Conservation (phyloP, 1,284 basidiomycete genomes). For the Sporisorium scitamineum region DNA sequence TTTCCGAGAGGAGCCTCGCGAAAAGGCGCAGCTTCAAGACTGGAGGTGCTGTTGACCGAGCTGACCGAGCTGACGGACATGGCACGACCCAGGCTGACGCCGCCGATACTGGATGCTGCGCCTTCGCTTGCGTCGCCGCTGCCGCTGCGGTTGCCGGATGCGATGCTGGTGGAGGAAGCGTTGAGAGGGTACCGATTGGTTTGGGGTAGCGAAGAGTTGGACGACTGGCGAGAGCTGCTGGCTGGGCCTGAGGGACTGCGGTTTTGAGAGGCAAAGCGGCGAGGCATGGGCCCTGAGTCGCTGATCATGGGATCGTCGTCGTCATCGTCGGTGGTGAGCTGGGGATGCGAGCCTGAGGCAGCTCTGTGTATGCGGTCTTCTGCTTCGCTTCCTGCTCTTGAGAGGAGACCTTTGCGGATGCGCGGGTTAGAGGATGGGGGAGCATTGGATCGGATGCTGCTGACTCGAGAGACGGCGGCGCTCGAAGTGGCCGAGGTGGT, state of each 20-base stretch:
- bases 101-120: constrained; percentile 21
- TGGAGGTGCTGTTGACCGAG: constrained; percentile 65
- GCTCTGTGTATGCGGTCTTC: constrained; percentile 33
- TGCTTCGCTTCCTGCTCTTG: constrained; percentile 46
- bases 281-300: constrained; percentile 54
- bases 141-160: constrained; percentile 42
- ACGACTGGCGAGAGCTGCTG: constrained; percentile 32
- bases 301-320: constrained; percentile 50
- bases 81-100: constrained; percentile 56
- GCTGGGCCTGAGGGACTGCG: constrained; percentile 8
- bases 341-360: constrained; percentile 22
- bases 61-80: constrained; percentile 65
- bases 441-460: constrained; percentile 39
- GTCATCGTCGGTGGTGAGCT: constrained; percentile 50
- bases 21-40: constrained; percentile 67
- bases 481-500: constrained; percentile 29
- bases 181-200: constrained; percentile 10
- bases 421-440: constrained; percentile 41
- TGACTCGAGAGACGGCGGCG: constrained; percentile 40
- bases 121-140: constrained; percentile 50
- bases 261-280: constrained; percentile 47
- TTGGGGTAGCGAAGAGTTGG: constrained; percentile 35
- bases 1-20: constrained; percentile 66
- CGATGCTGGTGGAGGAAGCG: constrained; percentile 28
- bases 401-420: constrained; percentile 47